Evolutionary conservation across 352 stramenopile species (phyloP).

Genomic region (Phytophthora cactorum): DNA sequence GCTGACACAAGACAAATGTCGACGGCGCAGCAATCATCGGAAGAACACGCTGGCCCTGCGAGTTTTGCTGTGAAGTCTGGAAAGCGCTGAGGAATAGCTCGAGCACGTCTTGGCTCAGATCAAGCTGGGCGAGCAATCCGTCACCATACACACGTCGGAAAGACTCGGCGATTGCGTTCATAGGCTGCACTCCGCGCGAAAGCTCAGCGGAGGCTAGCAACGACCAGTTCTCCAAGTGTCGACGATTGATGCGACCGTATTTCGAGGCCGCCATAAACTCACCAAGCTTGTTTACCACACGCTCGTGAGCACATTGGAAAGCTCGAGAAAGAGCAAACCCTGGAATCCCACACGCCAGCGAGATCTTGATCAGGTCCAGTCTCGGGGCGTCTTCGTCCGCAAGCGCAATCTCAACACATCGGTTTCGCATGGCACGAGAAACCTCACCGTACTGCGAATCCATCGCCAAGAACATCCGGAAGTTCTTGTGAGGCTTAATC

Average conservation of each 20-base stretch:
- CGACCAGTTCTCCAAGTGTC: slow-evolving; percentile 83
- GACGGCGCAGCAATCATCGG: slow-evolving; percentile 36
- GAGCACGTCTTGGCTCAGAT: slow-evolving; percentile 47
- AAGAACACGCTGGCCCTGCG: slow-evolving; percentile 47
- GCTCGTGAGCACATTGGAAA: slow-evolving; percentile 68
- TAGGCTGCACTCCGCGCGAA: slow-evolving; percentile 50
- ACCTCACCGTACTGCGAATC: slow-evolving; percentile 97
- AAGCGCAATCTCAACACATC: slow-evolving; percentile 97
- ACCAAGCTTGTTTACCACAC: slow-evolving; percentile 44
- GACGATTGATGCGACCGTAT: slow-evolving; percentile 59
- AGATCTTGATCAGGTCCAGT: slow-evolving; percentile 75
- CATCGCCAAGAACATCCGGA: slow-evolving; percentile 99
- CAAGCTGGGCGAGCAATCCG: slow-evolving; percentile 47
- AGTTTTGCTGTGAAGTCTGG: slow-evolving; percentile 17
- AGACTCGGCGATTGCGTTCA: slow-evolving; percentile 55
- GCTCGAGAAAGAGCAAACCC: slow-evolving; percentile 67
- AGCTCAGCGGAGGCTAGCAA: slow-evolving; percentile 70
- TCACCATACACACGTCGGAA: slow-evolving; percentile 76
- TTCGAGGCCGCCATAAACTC: slow-evolving; percentile 33
- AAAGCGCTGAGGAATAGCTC: slow-evolving; percentile 49
- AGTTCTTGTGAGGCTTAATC: slow-evolving; percentile 97
- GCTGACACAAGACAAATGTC: slow-evolving; percentile 69
- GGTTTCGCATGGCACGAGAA: slow-evolving; percentile 99
- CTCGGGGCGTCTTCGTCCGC: slow-evolving; percentile 52
- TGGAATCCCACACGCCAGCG: slow-evolving; percentile 61